Percentiles rank a stretch among this genome's conserved stretches.
Evolutionary conservation across 2,329 filamentous ascomycete genomes (phyloP).

Genomic region (Exophiala xenobiotica): DNA sequence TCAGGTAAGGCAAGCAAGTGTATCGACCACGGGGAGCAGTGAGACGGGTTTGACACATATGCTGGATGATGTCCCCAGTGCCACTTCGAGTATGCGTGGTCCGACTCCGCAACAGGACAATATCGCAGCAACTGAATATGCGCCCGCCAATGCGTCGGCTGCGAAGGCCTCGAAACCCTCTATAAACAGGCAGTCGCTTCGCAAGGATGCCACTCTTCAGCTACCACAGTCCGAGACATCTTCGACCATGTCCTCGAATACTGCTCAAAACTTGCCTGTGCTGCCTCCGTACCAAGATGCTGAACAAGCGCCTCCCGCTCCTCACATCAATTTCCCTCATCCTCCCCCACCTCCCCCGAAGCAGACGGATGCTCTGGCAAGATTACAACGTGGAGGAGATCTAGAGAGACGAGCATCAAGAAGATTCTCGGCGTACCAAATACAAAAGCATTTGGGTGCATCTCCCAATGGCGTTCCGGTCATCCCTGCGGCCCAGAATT

Average conservation of each 20-base stretch:
- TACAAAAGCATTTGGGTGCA: constrained; percentile 85
- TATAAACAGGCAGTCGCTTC: constrained; percentile 19
- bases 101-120: constrained; percentile 15
- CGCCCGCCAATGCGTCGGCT: constrained; percentile 6
- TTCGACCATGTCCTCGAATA: constrained; percentile 69
- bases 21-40: constrained; percentile 47
- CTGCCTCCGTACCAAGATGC: constrained; percentile 71
- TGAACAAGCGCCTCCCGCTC: constrained; percentile 36
- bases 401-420: constrained; percentile 88
- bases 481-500: constrained; percentile 68
- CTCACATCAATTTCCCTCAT: constrained; percentile 60
- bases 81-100: constrained; percentile 15
- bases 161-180: constrained; percentile 1
- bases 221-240: constrained; percentile 27
- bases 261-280: constrained; percentile 73
- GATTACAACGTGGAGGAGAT: constrained; percentile 86
- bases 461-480: constrained; percentile 81
- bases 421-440: constrained; percentile 94
- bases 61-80: constrained; percentile 36
- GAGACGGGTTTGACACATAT: constrained; percentile 46
- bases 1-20: constrained; percentile 44
- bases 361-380: constrained; percentile 84
- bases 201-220: constrained; percentile 16
- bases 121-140: background rate
- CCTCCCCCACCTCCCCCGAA: constrained; percentile 79